phyloP scores from a whole-genome alignment of 257 asterid genomes.

The Solanum bulbocastanum region DNA sequence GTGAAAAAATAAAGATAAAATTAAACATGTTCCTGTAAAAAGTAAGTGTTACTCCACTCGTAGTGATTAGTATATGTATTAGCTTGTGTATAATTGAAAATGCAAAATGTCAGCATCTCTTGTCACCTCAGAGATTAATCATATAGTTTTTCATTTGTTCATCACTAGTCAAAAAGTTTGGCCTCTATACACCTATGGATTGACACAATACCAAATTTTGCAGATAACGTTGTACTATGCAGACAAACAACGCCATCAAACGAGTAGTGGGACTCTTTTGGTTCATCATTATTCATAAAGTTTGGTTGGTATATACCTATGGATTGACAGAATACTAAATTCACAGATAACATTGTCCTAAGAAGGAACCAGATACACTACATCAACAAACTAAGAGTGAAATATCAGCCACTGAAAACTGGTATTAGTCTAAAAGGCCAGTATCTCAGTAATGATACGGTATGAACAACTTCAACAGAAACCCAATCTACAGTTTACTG shows the following conservation, averaged over 20 bases:
- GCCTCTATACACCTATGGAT: neutral
- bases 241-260: neutral
- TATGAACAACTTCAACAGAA: neutral
- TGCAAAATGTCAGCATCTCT: neutral
- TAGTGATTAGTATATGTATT: neutral
- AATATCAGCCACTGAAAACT: neutral
- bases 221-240: neutral
- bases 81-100: neutral
- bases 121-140: neutral
- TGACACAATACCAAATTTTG: neutral
- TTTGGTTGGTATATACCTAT: neutral
- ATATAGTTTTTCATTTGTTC: neutral
- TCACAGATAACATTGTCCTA: neutral
- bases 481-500: neutral
- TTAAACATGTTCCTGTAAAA: neutral
- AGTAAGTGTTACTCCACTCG: neutral
- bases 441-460: neutral
- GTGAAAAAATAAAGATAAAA: conserved; percentile 12
- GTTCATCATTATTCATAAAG: neutral
- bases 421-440: neutral
- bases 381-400: neutral
- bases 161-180: neutral
- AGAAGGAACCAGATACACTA: neutral
- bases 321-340: neutral
- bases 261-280: neutral